Evolutionary conservation across 2,329 filamentous ascomycete species (phyloP).

Genomic region (Pestalotiopsis sp.): DNA sequence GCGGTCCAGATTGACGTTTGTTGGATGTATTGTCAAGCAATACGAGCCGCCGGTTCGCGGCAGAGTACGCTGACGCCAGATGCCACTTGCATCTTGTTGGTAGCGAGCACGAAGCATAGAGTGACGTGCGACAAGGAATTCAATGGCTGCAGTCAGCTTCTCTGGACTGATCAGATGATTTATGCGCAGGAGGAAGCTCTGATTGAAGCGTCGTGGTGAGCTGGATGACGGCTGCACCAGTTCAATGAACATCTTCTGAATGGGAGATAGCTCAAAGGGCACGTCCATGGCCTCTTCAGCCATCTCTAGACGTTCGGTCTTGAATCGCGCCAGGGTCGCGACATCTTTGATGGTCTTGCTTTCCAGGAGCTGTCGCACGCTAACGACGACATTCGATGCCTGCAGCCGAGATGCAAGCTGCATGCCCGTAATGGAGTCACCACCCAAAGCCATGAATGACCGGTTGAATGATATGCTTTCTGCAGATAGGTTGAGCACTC

Average conservation of each 20-base stretch:
- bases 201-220: background rate
- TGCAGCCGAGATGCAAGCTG: constrained; percentile 14
- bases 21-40: background rate
- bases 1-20: background rate
- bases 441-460: constrained; percentile 13
- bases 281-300: background rate
- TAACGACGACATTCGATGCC: constrained; percentile 3
- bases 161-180: background rate
- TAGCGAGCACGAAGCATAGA: constrained; percentile 39
- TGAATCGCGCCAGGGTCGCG: background rate
- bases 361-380: background rate
- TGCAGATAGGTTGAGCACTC: constrained; percentile 15
- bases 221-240: background rate
- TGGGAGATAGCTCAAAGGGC: constrained; percentile 6
- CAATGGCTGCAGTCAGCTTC: background rate
- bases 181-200: constrained; percentile 8
- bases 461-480: constrained; percentile 9
- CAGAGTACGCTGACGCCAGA: background rate
- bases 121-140: constrained; percentile 1
- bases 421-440: constrained; percentile 18
- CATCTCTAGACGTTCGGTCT: background rate
- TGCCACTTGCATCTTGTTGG: background rate
- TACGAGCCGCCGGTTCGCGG: background rate
- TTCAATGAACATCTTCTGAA: constrained; percentile 10
- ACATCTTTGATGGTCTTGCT: constrained; percentile 6